Conservation (phyloP, 75 land plant species). For the Chamaecyparis obtusa region DNA sequence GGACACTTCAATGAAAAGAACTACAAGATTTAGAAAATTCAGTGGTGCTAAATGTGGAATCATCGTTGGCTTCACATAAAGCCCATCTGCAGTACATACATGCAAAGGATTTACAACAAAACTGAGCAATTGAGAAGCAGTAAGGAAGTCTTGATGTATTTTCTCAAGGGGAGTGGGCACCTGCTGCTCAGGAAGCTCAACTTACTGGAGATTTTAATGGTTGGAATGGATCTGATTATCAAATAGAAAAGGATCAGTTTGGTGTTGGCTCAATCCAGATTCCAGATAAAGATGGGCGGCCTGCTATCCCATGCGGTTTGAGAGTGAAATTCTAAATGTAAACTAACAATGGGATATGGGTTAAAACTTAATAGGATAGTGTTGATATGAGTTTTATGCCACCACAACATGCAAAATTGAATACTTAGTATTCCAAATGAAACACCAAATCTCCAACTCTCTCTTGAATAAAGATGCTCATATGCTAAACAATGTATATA, state of each 20-base stretch:
- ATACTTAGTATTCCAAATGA: too few relatives aligned
- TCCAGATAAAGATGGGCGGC: constrained; percentile 55
- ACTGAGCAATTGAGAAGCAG: constrained; percentile 58
- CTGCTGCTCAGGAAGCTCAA: constrained; percentile 67
- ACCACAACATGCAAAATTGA: too few relatives aligned
- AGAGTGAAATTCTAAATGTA: constrained; percentile 77
- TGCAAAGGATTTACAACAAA: constrained; percentile 48
- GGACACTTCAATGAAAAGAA: constrained; percentile 19
- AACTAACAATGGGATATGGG: constrained; percentile 74
- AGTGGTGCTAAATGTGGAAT: constrained; percentile 60
- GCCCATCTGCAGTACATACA: constrained; percentile 71
- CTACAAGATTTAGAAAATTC: constrained; percentile 36
- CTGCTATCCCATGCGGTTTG: constrained; percentile 80
- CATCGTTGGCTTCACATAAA: constrained; percentile 54
- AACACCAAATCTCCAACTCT: too few relatives aligned
- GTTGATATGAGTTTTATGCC: too few relatives aligned
- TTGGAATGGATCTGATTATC: constrained; percentile 80
- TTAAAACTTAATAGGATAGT: too few relatives aligned
- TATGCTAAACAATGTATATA: too few relatives aligned
- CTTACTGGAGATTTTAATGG: constrained; percentile 83
- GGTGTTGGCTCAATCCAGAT: constrained; percentile 86
- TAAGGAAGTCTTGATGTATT: constrained; percentile 89
- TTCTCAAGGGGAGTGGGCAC: constrained; percentile 39
- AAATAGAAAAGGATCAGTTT: constrained; percentile 79
- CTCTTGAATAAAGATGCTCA: too few relatives aligned